Base-by-base conservation (phyloP, 2,329 filamentous ascomycete genomes). In the Neoscytalidium dimidiatum region DNA sequence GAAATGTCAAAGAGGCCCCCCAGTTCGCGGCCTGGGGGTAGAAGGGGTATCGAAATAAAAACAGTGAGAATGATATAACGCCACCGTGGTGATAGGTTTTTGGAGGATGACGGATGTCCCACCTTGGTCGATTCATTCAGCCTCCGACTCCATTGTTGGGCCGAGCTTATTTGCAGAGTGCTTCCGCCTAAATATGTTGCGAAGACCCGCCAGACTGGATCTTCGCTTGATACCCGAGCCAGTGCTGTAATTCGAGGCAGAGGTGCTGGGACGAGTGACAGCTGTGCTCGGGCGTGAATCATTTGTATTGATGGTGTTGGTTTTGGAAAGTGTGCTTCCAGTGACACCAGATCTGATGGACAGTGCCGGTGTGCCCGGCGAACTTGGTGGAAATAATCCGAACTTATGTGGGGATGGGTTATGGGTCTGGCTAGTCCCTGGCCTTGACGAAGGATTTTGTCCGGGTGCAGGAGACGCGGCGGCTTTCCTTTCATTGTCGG, bases 31-130 rank as follows among this genome's bases (percentile, higher is more conserved):
- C 35, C 61, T 53, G 13, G 26, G 23, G 46, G 49, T 31, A 53
- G 61, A 64, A 64, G 35, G 61, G 61, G 61, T 64, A 64, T 64
- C 61, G 61, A 31, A 53, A 64, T 64, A 53, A 13, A 56, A 56
- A 56, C 51, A 53, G 38, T 13, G 11, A 44, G 28, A 14, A 11
- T 21, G 23, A 43, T 5, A 46, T 23, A 46, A 60, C 56, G 56
- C 56, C 56, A 13, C 56, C 56, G 28, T 44, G 38, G 17, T 33
- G 9, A n/a, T n/a, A n/a, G 21, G 35, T 9, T 41, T 57, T 21
- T 19, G 19, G 33, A 17, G 23, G 9, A 21, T 2, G 13, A 14
- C 17, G 13, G 6, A 14, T 23, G 38, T 26, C 21, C 11, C 17
- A 6, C 17, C 33, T 2, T 13, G 14, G 8, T 11, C 53, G 23